Conservation (phyloP, 495 filamentous ascomycete genomes). For the Penicillium lagena region DNA sequence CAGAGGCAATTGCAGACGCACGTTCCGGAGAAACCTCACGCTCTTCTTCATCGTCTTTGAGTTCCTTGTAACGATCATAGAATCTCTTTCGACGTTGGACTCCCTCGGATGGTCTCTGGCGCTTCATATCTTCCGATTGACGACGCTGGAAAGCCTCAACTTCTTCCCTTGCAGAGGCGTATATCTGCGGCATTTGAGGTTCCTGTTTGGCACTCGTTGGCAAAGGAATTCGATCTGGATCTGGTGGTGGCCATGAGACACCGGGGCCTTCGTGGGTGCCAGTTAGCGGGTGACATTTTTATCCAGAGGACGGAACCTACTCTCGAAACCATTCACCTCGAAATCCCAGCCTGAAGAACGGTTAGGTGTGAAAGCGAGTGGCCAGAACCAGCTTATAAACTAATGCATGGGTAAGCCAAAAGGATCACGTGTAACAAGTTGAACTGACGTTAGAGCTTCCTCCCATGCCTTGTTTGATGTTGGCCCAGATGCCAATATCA, state of each 20-base stretch:
- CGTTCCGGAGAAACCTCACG: slow-evolving; percentile 19
- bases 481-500: slow-evolving; percentile 81
- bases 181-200: slow-evolving; percentile 23
- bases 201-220: slow-evolving; percentile 21
- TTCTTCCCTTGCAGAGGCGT: slow-evolving; percentile 37
- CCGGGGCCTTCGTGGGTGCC: slow-evolving; percentile 30
- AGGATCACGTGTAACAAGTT: neutral
- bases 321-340: slow-evolving; percentile 84
- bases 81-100: slow-evolving; percentile 45
- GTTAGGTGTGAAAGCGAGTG: slow-evolving; percentile 47
- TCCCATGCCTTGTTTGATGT: slow-evolving; percentile 72
- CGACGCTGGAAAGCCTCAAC: slow-evolving; percentile 50
- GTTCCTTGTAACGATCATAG: slow-evolving; percentile 34
- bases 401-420: slow-evolving; percentile 10
- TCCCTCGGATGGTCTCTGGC: slow-evolving; percentile 17
- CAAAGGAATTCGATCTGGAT: slow-evolving; percentile 72
- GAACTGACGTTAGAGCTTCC: slow-evolving; percentile 40
- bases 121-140: slow-evolving; percentile 48
- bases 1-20: slow-evolving; percentile 21
- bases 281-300: neutral
- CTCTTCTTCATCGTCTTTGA: slow-evolving; percentile 29
- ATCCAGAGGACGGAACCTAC: slow-evolving; percentile 25
- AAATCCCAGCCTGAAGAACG: slow-evolving; percentile 58
- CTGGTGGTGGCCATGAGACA: slow-evolving; percentile 77
- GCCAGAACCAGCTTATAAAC: slow-evolving; percentile 59